phyloP scores from a whole-genome alignment of 192 early-diverging fungal genomes.

The Entrophospora sp. region DNA sequence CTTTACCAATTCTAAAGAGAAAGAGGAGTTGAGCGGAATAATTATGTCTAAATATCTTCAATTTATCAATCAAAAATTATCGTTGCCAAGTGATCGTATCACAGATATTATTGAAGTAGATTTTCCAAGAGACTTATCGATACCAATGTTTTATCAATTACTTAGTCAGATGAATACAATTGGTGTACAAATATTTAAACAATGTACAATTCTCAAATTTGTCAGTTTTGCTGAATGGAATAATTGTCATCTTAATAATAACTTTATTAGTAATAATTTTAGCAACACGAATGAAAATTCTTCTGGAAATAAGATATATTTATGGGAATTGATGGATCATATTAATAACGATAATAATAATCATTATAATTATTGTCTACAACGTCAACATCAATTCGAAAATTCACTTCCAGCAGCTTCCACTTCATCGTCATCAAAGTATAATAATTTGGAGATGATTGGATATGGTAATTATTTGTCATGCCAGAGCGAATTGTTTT shows the following conservation, averaged over 20 bases:
- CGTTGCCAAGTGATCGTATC: slow-evolving; percentile 9
- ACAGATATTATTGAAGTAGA: slow-evolving; percentile 5
- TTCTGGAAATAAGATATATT: background rate
- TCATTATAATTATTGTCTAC: too few species aligned
- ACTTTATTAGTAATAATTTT: background rate
- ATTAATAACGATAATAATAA: too few species aligned
- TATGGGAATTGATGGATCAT: too few species aligned
- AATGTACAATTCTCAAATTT: background rate
- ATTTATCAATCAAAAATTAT: too few species aligned
- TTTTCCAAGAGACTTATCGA: background rate
- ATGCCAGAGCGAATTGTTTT: slow-evolving; percentile 4
- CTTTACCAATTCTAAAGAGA: too few species aligned
- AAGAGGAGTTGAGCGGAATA: too few species aligned
- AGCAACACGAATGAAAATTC: background rate
- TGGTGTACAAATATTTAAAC: background rate
- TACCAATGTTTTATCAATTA: slow-evolving; percentile 8
- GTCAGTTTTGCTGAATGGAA: slow-evolving; percentile 6
- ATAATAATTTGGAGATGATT: background rate
- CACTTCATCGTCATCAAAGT: too few species aligned
- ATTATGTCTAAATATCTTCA: too few species aligned
- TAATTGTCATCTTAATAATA: background rate
- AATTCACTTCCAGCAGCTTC: background rate
- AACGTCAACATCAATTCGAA: too few species aligned
- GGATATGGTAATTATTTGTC: background rate
- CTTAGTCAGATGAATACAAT: background rate